Base-by-base conservation (phyloP, 2,329 filamentous ascomycete genomes). In the Botryotinia narcissicola region DNA sequence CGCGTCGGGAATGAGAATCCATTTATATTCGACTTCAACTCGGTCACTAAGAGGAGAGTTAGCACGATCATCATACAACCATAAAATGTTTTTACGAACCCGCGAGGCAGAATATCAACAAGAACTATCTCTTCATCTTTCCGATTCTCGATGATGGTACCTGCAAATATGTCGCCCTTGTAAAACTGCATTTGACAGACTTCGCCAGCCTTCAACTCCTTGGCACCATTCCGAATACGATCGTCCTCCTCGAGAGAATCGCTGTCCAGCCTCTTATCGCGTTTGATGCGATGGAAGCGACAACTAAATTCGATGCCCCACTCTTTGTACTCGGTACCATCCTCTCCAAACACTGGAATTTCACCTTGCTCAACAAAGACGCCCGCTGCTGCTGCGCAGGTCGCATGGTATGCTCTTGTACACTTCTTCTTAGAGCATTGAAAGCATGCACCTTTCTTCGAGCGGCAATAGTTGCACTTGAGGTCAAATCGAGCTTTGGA, bases 391-490 rank as follows among this genome's bases (percentile, higher is more conserved):
- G 94, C 92, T 4, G 96, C 96, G 81, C 96, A 99, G 1, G 95
- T 98, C 25, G 95, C 93, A 81, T 99, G 96, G 83, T 98, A 99
- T 14, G 95, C 92, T 76, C 96, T 88, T 6, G 93, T 92, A 79
- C 96, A 99, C 82, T 97, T 98, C 85, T 95, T 95, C 78, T 94
- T 92, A 1, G 94, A 97, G 83, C 96, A 99, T 82, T 98, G 95
- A 84, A 99, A 97, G 83, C 95, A 98, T 25, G 94, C 94, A n/a
- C 96, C 96, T 73, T 92, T 93, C 82, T 96, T 97, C 46, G 94
- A 97, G 48, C 95, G 93, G 81, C 96, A 99, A 83, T 93, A 97
- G 75, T 97, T 90, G 82, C 96, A 99, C 82, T 97, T 97, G 77
- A 98, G 90, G 40, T 97, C 94, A 77, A 97, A 85, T 32, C 95